These are phyloP conservation scores for Arthromyces matolae DNA, from an alignment of 768 basidiomycete species.

Conservation along the genomic window DNA sequence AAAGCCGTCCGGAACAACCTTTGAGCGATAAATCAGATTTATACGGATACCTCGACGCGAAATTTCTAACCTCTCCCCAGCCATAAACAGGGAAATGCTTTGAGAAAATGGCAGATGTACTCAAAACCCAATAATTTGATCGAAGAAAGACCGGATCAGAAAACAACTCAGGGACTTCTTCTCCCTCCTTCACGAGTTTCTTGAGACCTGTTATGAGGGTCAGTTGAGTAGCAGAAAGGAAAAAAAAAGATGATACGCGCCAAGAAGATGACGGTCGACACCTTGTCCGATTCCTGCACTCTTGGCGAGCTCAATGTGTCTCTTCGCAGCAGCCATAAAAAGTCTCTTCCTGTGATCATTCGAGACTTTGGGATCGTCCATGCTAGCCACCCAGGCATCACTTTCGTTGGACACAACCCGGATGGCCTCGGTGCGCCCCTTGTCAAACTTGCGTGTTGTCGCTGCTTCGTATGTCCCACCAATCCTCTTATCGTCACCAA, in stretches of 20 bases:
- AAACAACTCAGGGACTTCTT: conserved; percentile 67
- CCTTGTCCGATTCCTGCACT: conserved; percentile 66
- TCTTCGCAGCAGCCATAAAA: conserved; percentile 59
- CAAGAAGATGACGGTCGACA: conserved; percentile 85
- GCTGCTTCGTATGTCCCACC: conserved; percentile 95
- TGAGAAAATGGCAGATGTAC: conserved; percentile 87
- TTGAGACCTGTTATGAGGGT: conserved; percentile 53
- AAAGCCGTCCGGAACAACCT: conserved; percentile 90
- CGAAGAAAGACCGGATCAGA: conserved; percentile 69
- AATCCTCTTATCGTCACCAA: conserved; percentile 46
- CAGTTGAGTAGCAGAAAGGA: not conserved
- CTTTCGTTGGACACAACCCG: conserved; percentile 75
- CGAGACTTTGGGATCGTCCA: conserved; percentile 50
- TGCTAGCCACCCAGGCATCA: conserved; percentile 72
- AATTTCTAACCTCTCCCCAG: conserved; percentile 85
- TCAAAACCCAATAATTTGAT: conserved; percentile 81
- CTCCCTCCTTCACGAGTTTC: conserved; percentile 58
- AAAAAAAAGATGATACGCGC: conserved; percentile 33
- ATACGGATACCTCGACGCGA: too few species aligned
- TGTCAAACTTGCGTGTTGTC: conserved; percentile 81
- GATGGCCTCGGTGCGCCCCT: conserved; percentile 94
- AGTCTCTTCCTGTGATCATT: conserved; percentile 44
- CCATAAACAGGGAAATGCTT: conserved; percentile 82
- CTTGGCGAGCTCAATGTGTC: conserved; percentile 64
- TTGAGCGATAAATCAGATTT: too few species aligned